Conservation (phyloP, 371 early-diverging fungal genomes). For the Mucor racemosus region DNA sequence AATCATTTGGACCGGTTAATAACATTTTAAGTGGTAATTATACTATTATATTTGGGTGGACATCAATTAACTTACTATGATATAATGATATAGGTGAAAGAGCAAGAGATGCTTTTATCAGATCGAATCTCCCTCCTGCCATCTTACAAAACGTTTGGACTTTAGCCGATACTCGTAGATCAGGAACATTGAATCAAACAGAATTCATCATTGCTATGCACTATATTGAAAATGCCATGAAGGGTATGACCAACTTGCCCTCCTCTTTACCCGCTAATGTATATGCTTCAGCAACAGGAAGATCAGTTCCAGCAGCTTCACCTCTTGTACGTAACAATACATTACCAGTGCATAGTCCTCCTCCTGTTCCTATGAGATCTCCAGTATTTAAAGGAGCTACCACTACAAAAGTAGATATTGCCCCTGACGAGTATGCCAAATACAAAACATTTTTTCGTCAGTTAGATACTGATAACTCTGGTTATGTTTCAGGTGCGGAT, state of each 20-base stretch:
- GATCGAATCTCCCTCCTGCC: slow-evolving; percentile 56
- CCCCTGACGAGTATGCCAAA: slow-evolving; percentile 35
- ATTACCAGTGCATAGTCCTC: slow-evolving; percentile 20
- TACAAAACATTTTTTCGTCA: slow-evolving; percentile 39
- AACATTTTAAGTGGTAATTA: slow-evolving; percentile 64
- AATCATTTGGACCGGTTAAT: slow-evolving; percentile 66
- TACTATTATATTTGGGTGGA: slow-evolving; percentile 22
- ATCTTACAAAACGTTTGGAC: slow-evolving; percentile 61
- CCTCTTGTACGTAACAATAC: slow-evolving; percentile 35
- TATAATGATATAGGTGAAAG: slow-evolving; percentile 38
- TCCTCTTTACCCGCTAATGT: slow-evolving; percentile 59
- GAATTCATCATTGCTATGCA: slow-evolving; percentile 87
- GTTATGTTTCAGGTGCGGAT: slow-evolving; percentile 58
- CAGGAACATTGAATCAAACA: slow-evolving; percentile 69
- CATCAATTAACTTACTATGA: neutral
- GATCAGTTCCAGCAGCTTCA: slow-evolving; percentile 36
- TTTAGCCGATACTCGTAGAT: slow-evolving; percentile 72
- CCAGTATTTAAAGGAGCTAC: slow-evolving; percentile 25
- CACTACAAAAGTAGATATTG: slow-evolving; percentile 21
- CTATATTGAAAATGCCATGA: slow-evolving; percentile 74
- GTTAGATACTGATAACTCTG: slow-evolving; percentile 36
- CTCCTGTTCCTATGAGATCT: slow-evolving; percentile 19
- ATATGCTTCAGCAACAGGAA: slow-evolving; percentile 62
- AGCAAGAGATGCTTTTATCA: slow-evolving; percentile 54
- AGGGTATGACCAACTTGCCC: slow-evolving; percentile 59